Percentiles rank a stretch among this genome's conserved stretches.
These are phyloP conservation scores for Saccharomycopsis fermentans DNA, from an alignment of 805 yeast species.

Conservation along the genomic window DNA sequence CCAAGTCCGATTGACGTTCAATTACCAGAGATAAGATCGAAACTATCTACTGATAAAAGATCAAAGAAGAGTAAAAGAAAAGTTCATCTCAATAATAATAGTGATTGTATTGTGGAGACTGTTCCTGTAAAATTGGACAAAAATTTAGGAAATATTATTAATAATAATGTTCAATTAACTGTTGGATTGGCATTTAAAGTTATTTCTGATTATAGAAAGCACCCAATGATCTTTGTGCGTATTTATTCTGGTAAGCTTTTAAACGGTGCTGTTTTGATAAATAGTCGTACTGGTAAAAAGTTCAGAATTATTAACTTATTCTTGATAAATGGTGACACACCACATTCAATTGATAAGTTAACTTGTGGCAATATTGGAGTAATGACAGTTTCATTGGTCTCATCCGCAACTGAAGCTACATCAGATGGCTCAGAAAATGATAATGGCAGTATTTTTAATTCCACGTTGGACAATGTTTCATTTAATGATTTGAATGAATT, in stretches of 20 bases:
- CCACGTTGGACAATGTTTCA: background rate
- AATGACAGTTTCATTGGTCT: constrained; percentile 45
- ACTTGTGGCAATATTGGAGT: constrained; percentile 87
- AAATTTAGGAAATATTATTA: constrained; percentile 38
- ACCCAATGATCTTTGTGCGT: constrained; percentile 75
- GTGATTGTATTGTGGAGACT: constrained; percentile 12
- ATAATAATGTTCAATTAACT: constrained; percentile 49
- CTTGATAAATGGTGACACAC: constrained; percentile 81
- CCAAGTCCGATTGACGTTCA: constrained; percentile 70
- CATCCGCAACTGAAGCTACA: background rate
- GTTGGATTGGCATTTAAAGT: constrained; percentile 89
- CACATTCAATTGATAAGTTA: constrained; percentile 57
- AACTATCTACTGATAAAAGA: constrained; percentile 19
- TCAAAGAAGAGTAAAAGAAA: constrained; percentile 21
- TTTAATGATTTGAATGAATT: constrained; percentile 41
- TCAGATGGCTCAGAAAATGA: background rate
- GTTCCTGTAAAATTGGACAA: constrained; percentile 32
- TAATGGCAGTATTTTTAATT: background rate
- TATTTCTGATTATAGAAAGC: constrained; percentile 72
- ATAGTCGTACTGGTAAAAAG: constrained; percentile 59
- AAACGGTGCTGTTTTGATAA: constrained; percentile 51
- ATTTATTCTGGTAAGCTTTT: constrained; percentile 75
- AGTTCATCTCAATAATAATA: constrained; percentile 17
- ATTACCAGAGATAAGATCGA: constrained; percentile 41
- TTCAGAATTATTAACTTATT: constrained; percentile 59